A percentile compares a stretch with the other conserved stretches of the same genome.
phyloP scores from a whole-genome alignment of 1,139 yeast species.

The Magnusiomyces fungicola region DNA sequence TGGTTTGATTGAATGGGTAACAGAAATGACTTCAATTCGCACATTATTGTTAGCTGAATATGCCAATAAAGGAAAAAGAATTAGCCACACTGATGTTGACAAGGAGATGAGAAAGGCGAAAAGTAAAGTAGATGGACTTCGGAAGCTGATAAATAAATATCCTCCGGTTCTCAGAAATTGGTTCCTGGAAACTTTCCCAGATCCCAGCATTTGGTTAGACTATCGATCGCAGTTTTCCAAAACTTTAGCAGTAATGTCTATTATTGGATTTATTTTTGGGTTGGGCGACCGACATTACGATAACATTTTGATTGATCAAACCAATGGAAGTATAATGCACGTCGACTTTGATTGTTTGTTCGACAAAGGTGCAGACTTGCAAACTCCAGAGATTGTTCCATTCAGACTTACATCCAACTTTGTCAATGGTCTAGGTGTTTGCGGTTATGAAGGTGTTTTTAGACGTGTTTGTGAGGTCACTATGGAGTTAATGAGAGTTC shows the following conservation, averaged over 20 bases:
- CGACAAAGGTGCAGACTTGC: conserved; percentile 57
- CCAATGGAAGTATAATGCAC: conserved; percentile 75
- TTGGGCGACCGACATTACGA: conserved; percentile 96
- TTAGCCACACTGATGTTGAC: not conserved
- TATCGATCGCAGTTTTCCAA: conserved; percentile 70
- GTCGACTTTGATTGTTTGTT: conserved; percentile 96
- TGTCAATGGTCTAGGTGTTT: conserved; percentile 86
- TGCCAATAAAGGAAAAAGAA: conserved; percentile 29
- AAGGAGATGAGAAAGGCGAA: not conserved
- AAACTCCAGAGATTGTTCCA: conserved; percentile 89
- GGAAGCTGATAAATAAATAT: conserved; percentile 32
- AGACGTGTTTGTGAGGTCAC: conserved; percentile 84
- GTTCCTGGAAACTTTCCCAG: conserved; percentile 85
- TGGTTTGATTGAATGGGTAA: conserved; percentile 93
- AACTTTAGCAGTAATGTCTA: conserved; percentile 93
- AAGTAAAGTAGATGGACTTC: conserved; percentile 13
- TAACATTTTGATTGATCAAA: conserved; percentile 68
- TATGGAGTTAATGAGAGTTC: conserved; percentile 57
- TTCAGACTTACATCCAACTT: conserved; percentile 84
- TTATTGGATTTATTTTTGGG: conserved; percentile 75
- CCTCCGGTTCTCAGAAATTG: conserved; percentile 80
- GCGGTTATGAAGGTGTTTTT: conserved; percentile 87
- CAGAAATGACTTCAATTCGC: conserved; percentile 73
- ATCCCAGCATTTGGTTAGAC: conserved; percentile 80
- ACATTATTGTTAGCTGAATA: conserved; percentile 48